Base-by-base conservation (phyloP, 2,329 filamentous ascomycete genomes). In the Fusarium hostae region DNA sequence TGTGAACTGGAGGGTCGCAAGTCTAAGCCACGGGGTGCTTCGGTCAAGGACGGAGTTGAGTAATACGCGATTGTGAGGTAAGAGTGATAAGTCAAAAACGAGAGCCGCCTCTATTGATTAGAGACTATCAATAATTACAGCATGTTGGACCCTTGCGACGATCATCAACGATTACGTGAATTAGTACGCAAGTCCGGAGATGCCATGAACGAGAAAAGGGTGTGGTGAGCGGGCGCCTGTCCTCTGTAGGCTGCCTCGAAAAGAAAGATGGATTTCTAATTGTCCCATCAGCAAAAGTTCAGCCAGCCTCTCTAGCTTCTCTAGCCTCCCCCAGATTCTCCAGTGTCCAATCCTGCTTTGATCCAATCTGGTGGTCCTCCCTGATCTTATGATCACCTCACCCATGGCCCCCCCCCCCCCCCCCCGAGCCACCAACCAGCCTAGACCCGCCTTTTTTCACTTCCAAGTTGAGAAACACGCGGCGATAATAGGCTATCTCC, bases 1-100 rank as follows among this genome's bases (percentile, higher is more conserved):
- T 28, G 15, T 34, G 16, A 34, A 61, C n/a, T 63, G 70, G 67
- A 55, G 58, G 67, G 71, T 63, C 69, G 71, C 52, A 68, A 45
- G 73, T 65, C 71, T 69, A 58, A 71, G 71, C 66, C 73, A 75
- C 73, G 71, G 43, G 73, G 45, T 56, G 39, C 59, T 45, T 59
- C 54, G 18, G 51, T 62, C 35, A 62, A 68, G 61, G 32, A 41
- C n/a, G 12, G 47, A 50, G 43, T 56, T 37, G 54, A 56, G 68
- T 63, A 63, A 66, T 64, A 68, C 55, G 55, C 58, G 54, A 48
- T 39, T 55, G 47, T 61, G 59, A 59, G 56, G 59, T 59, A 26
- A 59, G 71, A 72, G 44, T 76, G 65, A 74, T 75, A 59, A 72
- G 61, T 70, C 68, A 62, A 52, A 64, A 66, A 41, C 34, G 48